Percentiles rank a stretch among this genome's conserved stretches.
phyloP scores from a whole-genome alignment of 495 filamentous ascomycete species.

The Tuber aestivum region DNA sequence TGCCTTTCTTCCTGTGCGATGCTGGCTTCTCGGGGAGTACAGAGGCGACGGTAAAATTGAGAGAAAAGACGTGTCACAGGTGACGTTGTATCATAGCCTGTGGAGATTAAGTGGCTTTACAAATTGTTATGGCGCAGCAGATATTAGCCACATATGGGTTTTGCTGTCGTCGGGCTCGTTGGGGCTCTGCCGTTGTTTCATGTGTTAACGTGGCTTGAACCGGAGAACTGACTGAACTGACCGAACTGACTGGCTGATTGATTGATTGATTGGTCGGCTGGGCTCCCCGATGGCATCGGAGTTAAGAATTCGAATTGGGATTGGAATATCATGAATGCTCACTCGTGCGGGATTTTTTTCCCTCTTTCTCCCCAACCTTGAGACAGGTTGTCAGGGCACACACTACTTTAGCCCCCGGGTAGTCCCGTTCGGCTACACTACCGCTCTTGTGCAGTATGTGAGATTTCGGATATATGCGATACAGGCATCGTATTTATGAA shows the following conservation, averaged over 20 bases:
- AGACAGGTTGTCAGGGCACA: background rate
- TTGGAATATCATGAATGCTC: background rate
- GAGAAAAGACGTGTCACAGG: background rate
- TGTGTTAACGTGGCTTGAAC: too few relatives aligned
- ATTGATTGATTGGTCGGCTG: too few relatives aligned
- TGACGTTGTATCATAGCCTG: background rate
- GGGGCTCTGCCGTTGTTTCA: too few relatives aligned
- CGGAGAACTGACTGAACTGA: too few relatives aligned
- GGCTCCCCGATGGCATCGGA: background rate
- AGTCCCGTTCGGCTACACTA: too few relatives aligned
- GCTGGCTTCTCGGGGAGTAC: too few relatives aligned
- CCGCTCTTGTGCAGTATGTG: background rate
- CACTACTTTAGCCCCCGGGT: background rate
- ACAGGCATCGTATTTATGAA: background rate
- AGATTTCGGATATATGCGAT: background rate
- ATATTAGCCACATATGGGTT: background rate
- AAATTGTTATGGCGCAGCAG: background rate
- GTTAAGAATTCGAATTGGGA: background rate
- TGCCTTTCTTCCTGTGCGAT: background rate
- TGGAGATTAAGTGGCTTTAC: background rate
- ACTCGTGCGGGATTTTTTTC: background rate
- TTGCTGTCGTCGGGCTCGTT: too few relatives aligned
- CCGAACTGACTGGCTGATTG: too few relatives aligned
- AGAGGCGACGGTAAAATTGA: background rate
- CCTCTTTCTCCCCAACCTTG: too few relatives aligned